Evolutionary conservation across 345 rosid genomes (phyloP).

Genomic region (Lumnitzera littorea): DNA sequence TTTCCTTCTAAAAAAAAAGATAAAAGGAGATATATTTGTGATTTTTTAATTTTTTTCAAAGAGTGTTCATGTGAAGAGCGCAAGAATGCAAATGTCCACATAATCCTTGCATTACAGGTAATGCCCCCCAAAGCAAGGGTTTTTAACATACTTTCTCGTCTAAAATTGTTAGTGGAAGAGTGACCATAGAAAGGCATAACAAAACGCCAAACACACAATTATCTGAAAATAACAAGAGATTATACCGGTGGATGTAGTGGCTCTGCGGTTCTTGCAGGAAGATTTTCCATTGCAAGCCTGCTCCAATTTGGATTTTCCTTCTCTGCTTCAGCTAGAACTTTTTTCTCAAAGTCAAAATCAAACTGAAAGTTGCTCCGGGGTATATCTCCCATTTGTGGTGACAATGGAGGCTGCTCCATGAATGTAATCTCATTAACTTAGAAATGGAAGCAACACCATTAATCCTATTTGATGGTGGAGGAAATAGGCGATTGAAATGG

Average conservation of each 20-base stretch:
- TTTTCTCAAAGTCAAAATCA: conserved; percentile 65
- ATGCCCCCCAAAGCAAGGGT: too few relatives aligned
- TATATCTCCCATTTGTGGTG: conserved; percentile 49
- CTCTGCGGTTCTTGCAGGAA: conserved; percentile 41
- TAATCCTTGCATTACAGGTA: too few relatives aligned
- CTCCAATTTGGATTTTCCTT: conserved; percentile 59
- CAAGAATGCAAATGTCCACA: too few relatives aligned
- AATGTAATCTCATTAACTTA: background rate
- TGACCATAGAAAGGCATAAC: background rate
- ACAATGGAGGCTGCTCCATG: conserved; percentile 51
- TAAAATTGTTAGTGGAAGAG: too few relatives aligned
- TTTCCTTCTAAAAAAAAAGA: too few relatives aligned
- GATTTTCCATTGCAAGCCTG: conserved; percentile 49
- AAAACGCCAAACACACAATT: background rate
- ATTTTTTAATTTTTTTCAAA: too few relatives aligned
- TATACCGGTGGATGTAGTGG: conserved; percentile 46
- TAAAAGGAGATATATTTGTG: too few relatives aligned
- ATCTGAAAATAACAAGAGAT: background rate
- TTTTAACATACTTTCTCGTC: too few relatives aligned
- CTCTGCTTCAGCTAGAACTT: conserved; percentile 62
- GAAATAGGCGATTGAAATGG: too few relatives aligned
- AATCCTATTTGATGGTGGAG: background rate
- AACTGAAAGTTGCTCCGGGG: conserved; percentile 71
- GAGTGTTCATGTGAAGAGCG: too few relatives aligned
- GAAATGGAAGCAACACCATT: background rate